A percentile compares a stretch with the other conserved stretches of the same genome.
Evolutionary conservation across 176 grass and related monocot genomes (phyloP).

Genomic region (Triticum timopheevii): DNA sequence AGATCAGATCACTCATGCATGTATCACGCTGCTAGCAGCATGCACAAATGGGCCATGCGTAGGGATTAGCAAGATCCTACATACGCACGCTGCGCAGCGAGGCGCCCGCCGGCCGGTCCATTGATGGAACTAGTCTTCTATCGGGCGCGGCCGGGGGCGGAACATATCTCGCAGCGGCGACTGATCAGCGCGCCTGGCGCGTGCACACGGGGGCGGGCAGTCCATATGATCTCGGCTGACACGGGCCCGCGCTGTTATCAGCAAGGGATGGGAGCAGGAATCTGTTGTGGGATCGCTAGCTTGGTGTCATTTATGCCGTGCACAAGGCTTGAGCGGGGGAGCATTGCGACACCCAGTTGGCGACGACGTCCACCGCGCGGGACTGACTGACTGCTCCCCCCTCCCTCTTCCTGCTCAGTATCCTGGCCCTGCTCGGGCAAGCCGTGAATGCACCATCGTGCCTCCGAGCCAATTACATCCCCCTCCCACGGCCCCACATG

Average conservation of each 20-base stretch:
- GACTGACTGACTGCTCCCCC: slow-evolving; percentile 19
- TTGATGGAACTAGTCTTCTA: slow-evolving; percentile 19
- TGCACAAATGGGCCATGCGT: slow-evolving; percentile 18
- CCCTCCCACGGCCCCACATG: slow-evolving; percentile 29
- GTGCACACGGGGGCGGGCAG: slow-evolving; percentile 21
- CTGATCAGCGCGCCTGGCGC: background rate
- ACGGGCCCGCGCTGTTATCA: slow-evolving; percentile 17
- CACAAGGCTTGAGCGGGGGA: slow-evolving; percentile 27
- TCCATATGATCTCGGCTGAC: slow-evolving; percentile 18
- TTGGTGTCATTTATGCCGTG: slow-evolving; percentile 37
- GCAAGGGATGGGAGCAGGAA: slow-evolving; percentile 8
- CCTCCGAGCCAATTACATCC: slow-evolving; percentile 20
- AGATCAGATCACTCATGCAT: background rate
- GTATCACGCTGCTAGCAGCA: background rate
- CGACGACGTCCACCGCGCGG: slow-evolving; percentile 42
- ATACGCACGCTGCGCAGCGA: background rate
- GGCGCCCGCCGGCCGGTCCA: slow-evolving; percentile 1
- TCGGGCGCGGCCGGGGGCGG: background rate
- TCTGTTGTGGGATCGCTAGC: slow-evolving; percentile 27
- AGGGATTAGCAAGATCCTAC: background rate
- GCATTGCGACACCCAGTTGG: slow-evolving; percentile 46
- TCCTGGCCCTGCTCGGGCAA: background rate
- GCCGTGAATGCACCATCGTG: slow-evolving; percentile 49
- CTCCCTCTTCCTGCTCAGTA: background rate
- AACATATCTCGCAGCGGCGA: background rate